These are phyloP conservation scores for Globisporangium irregulare DNA, from an alignment of 352 stramenopile species.

Conservation along the genomic window DNA sequence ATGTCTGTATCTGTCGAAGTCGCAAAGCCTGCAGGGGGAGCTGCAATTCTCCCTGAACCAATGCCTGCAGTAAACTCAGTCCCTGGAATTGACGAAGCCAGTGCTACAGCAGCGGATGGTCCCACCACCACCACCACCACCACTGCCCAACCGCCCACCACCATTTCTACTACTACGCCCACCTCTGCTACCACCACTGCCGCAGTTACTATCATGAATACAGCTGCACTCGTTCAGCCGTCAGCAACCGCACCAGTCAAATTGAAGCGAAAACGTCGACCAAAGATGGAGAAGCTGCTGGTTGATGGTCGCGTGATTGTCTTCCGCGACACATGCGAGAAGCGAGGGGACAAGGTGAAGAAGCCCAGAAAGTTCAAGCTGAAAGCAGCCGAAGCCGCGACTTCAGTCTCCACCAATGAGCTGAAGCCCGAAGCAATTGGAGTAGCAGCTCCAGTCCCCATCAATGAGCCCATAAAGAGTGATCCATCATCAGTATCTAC, in stretches of 20 bases:
- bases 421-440: no score
- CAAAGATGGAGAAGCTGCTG: conserved; percentile 52
- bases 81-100: not conserved
- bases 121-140: not conserved
- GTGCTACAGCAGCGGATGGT: not conserved
- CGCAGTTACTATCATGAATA: no score
- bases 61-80: not conserved
- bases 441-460: no score
- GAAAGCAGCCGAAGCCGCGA: no score
- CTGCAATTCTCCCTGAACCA: not conserved
- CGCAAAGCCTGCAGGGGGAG: not conserved
- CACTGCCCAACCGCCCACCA: not conserved
- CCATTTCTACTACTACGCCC: not conserved
- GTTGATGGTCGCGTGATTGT: conserved; percentile 40
- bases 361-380: conserved; percentile 30
- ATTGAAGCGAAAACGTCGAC: conserved; percentile 34
- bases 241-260: conserved; percentile 14
- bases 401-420: not conserved
- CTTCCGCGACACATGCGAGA: conserved; percentile 60
- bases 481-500: not conserved
- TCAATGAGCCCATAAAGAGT: not conserved
- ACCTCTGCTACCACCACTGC: not conserved
- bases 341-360: conserved; percentile 49
- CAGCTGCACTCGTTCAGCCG: not conserved
- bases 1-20: not conserved